Evolutionary conservation across 768 basidiomycete species (phyloP), one percentile per base, ranked within the genome.

Genomic region (Suillus paluster): DNA sequence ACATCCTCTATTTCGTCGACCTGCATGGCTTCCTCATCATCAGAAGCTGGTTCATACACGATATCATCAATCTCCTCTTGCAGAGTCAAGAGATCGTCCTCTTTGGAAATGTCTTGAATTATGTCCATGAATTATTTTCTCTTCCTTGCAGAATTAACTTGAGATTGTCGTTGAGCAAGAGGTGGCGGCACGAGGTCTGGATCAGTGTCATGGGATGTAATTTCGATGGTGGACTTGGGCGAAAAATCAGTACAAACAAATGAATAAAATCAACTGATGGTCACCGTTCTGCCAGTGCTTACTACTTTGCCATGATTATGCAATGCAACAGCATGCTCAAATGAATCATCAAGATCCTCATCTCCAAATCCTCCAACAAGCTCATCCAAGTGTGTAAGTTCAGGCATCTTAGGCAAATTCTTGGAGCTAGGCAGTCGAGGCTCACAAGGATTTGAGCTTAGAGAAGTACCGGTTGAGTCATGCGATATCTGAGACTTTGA

Each of bases 291-390:
- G 27, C n/a, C n/a, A n/a, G n/a, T n/a, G n/a, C n/a, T 53, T 27
- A 9, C 11, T 53, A 30, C n/a, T 6, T 53, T 53, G 25, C 42
- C 42, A 4, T n/a, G 4, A 21, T 4, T 36, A 53, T 4, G 2
- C 11, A 53, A 11, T 7, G 12, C 50, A 27, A 36, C 50, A 30
- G 11, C 50, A 27, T 5, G 5, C 5, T 53, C 50, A 27, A 19
- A 5, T 5, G 23, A 27, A 27, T 53, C 50, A 53, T 53, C 23
- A 1, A 44, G n/a, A 17, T 53, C 50, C 34, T 27, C 17, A 12
- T 53, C 50, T 27, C 27, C 50, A 6, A 53, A 53, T 53, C 25
- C 25, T 53, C 50, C 50, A 10, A 36, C 50, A 14, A 53, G 50
- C n/a, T 27, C 50, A 52, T 52, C 50, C n/a, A 3, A 42, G 42